Conservation (phyloP, 495 filamentous ascomycete species). For the Neurospora intermedia region DNA sequence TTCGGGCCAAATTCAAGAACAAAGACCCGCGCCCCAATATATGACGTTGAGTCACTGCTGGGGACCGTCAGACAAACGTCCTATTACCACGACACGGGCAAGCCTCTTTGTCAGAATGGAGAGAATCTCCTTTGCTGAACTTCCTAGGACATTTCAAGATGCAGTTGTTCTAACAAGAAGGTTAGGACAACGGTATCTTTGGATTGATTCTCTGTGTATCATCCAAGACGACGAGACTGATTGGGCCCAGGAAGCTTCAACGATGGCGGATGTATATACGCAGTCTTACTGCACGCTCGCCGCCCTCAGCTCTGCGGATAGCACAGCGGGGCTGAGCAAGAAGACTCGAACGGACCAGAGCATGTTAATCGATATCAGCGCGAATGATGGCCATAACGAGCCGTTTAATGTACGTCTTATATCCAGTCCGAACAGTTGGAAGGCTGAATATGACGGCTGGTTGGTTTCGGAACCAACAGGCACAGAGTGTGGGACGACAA, state of each 20-base stretch:
- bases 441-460: too few species aligned
- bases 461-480: too few species aligned
- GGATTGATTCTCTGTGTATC: constrained; percentile 29
- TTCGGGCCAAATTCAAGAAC: rapidly evolving
- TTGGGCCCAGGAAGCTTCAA: constrained; percentile 17
- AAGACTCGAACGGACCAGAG: neutral
- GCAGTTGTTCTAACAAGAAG: neutral
- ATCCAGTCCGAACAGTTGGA: too few species aligned
- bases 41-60: constrained; percentile 7
- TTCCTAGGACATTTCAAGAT: constrained; percentile 12
- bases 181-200: constrained; percentile 18
- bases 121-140: neutral
- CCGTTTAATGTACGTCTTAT: neutral
- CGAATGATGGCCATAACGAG: neutral
- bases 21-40: neutral
- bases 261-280: constrained; percentile 19
- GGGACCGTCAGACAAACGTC: neutral
- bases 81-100: rapidly evolving
- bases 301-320: neutral
- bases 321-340: neutral
- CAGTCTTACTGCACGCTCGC: constrained; percentile 16
- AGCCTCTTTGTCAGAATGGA: neutral
- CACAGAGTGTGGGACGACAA: too few species aligned
- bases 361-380: neutral
- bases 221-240: constrained; percentile 22